phyloP scores from a whole-genome alignment of 306 rosid genomes.

The Cucumis cinereus region DNA sequence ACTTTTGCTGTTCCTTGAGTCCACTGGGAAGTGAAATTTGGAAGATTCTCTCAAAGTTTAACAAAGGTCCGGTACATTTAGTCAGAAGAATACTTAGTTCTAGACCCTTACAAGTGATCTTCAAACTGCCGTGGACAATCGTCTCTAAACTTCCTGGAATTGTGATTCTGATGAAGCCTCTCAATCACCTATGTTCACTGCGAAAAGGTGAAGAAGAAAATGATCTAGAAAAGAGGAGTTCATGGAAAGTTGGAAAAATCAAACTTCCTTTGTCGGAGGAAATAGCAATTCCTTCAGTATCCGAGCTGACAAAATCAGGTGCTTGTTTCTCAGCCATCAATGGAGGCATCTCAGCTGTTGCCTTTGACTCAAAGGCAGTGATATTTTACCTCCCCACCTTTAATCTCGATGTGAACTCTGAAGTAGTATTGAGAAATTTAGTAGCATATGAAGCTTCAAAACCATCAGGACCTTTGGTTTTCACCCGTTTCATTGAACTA shows the following conservation, averaged over 20 bases:
- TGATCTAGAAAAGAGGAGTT: constrained; percentile 16
- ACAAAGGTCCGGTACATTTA: constrained; percentile 31
- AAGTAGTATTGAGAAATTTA: constrained; percentile 48
- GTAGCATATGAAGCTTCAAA: constrained; percentile 70
- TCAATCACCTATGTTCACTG: constrained; percentile 14
- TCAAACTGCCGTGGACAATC: constrained; percentile 53
- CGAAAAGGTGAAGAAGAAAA: constrained; percentile 16
- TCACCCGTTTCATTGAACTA: constrained; percentile 54
- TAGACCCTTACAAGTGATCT: constrained; percentile 33
- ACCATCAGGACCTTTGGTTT: constrained; percentile 44
- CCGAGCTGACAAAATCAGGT: constrained; percentile 31
- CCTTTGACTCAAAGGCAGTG: constrained; percentile 29
- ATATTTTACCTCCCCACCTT: constrained; percentile 46
- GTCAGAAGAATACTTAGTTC: constrained; percentile 30
- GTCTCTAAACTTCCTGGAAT: constrained; percentile 41
- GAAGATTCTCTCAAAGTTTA: constrained; percentile 39
- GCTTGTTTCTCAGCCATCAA: constrained; percentile 24
- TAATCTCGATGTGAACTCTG: constrained; percentile 40
- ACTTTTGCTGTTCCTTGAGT: not conserved
- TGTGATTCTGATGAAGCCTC: constrained; percentile 23
- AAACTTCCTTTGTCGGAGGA: constrained; percentile 55
- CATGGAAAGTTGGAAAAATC: not conserved
- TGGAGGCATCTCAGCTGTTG: constrained; percentile 34
- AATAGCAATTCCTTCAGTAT: constrained; percentile 56
- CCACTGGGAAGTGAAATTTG: constrained; percentile 21